These are phyloP conservation scores for Pythium plurisporium DNA, from an alignment of 352 stramenopile species.

Conservation along the genomic window DNA sequence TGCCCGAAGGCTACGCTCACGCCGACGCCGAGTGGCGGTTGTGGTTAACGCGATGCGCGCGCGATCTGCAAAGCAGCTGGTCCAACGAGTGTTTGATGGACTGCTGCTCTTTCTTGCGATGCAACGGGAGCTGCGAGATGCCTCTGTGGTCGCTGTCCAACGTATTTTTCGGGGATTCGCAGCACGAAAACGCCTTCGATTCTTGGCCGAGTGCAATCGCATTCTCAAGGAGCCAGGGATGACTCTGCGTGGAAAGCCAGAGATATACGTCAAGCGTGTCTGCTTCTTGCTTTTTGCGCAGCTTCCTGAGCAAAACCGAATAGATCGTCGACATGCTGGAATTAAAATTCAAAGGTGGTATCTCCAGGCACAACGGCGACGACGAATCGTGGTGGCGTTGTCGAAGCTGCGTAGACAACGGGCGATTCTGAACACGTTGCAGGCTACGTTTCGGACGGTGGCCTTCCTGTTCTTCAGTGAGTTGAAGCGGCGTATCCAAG, in stretches of 20 bases:
- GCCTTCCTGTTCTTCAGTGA: slow-evolving; percentile 46
- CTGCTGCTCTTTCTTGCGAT: slow-evolving; percentile 33
- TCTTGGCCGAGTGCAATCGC: slow-evolving; percentile 32
- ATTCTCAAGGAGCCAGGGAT: slow-evolving; percentile 32
- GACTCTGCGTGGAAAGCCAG: slow-evolving; percentile 33
- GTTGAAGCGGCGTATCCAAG: slow-evolving; percentile 28
- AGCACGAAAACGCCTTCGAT: slow-evolving; percentile 31
- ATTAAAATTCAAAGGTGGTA: slow-evolving; percentile 42
- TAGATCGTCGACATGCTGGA: slow-evolving; percentile 15
- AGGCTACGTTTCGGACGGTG: slow-evolving; percentile 37
- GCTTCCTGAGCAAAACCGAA: slow-evolving; percentile 30
- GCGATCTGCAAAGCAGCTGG: slow-evolving; percentile 24
- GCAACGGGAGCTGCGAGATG: slow-evolving; percentile 22
- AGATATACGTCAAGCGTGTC: slow-evolving; percentile 40
- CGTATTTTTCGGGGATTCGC: slow-evolving; percentile 42
- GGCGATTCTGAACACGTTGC: slow-evolving; percentile 35
- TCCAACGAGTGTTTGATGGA: slow-evolving; percentile 29
- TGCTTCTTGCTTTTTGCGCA: slow-evolving; percentile 48
- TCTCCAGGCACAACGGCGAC: slow-evolving; percentile 18
- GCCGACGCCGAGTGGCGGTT: slow-evolving; percentile 29
- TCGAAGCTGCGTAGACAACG: slow-evolving; percentile 33
- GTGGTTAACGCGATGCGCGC: slow-evolving; percentile 30
- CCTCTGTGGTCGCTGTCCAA: slow-evolving; percentile 32
- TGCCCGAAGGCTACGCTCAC: slow-evolving; percentile 33
- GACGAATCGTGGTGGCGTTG: slow-evolving; percentile 25